Conservation (phyloP, 306 rosid species). For the Quercus dentata region DNA sequence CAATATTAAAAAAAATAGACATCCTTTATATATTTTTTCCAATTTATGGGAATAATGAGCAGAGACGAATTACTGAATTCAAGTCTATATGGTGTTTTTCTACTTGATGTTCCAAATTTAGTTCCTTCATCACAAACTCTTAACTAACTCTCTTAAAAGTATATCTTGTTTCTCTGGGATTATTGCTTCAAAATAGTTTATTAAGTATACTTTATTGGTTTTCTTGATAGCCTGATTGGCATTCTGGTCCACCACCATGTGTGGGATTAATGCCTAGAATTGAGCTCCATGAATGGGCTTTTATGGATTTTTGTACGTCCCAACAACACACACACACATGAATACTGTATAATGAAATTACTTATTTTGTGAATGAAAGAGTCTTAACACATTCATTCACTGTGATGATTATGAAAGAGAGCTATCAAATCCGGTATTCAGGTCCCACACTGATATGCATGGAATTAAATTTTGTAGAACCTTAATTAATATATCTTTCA, state of each 20-base stretch:
- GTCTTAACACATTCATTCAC: background rate
- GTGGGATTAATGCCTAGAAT: too few relatives aligned
- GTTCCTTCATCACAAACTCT: background rate
- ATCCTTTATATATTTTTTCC: slow-evolving; percentile 45
- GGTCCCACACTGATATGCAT: slow-evolving; percentile 24
- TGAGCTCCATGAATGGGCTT: too few relatives aligned
- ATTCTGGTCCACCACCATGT: too few relatives aligned
- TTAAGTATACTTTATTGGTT: background rate
- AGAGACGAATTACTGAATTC: slow-evolving; percentile 4
- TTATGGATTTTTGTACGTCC: too few relatives aligned
- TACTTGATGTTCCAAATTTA: background rate
- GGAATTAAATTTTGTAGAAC: slow-evolving; percentile 23
- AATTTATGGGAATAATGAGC: slow-evolving; percentile 28
- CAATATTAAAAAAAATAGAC: slow-evolving; percentile 22
- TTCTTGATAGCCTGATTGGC: background rate
- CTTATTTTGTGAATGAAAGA: too few relatives aligned
- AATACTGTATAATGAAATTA: too few relatives aligned
- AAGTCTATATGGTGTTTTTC: background rate
- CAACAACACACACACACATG: too few relatives aligned
- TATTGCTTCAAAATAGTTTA: background rate
- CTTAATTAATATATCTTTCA: slow-evolving; percentile 19
- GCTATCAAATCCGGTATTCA: slow-evolving; percentile 9
- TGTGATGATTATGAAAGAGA: slow-evolving; percentile 18
- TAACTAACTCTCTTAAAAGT: background rate
- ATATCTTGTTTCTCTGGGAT: background rate